These are phyloP conservation scores for Podaxis sp. DNA, from an alignment of 768 basidiomycete genomes.

Conservation along the genomic window DNA sequence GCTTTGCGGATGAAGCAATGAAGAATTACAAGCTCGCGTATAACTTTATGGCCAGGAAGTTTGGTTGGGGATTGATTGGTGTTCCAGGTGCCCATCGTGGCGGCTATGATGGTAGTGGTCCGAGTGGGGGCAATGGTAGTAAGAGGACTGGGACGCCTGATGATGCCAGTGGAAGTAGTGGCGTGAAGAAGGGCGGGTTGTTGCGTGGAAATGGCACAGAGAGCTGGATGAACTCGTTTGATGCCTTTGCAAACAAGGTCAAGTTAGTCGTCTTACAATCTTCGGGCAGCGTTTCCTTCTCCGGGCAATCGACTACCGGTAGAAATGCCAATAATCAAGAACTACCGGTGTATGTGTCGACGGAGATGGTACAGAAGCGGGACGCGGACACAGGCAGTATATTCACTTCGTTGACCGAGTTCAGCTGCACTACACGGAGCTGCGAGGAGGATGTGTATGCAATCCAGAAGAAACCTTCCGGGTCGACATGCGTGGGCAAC, in stretches of 20 bases:
- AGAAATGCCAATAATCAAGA: background rate
- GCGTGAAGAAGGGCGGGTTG: background rate
- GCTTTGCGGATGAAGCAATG: slow-evolving; percentile 52
- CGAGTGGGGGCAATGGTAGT: background rate
- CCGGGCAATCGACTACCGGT: background rate
- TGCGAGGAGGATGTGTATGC: background rate
- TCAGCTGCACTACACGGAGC: background rate
- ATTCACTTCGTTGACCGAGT: slow-evolving; percentile 25
- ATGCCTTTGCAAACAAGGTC: slow-evolving; percentile 50
- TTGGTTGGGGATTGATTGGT: slow-evolving; percentile 12
- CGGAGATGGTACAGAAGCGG: slow-evolving; percentile 29
- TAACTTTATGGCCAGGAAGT: slow-evolving; percentile 23
- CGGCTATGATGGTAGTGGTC: background rate
- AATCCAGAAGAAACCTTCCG: background rate
- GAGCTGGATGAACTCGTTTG: slow-evolving; percentile 5
- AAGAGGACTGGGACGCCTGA: background rate
- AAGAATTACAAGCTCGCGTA: slow-evolving; percentile 38
- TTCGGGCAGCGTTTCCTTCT: background rate
- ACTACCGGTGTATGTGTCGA: slow-evolving; percentile 25
- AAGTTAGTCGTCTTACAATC: slow-evolving; percentile 19
- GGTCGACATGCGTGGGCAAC: background rate
- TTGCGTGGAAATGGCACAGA: slow-evolving; percentile 1
- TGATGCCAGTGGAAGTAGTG: background rate
- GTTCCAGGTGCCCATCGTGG: background rate
- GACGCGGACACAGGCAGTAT: slow-evolving; percentile 20